Base-by-base conservation (phyloP, 208 protist species). In the Acanthamoeba triangularis region DNA sequence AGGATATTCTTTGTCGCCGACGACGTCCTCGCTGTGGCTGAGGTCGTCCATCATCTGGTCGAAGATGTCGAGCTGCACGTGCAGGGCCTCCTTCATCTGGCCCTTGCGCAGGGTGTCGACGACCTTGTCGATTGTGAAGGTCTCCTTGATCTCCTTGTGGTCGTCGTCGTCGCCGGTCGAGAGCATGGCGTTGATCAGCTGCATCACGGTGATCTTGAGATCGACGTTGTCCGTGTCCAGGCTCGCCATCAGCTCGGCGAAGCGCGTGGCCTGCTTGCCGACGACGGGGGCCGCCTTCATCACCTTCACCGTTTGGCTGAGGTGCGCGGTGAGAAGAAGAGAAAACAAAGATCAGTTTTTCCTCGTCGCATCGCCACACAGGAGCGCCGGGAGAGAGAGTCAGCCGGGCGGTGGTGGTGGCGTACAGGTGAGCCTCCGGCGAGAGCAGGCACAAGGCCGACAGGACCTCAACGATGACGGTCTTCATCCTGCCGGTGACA, bases 151-250 rank as follows among this genome's bases (percentile, higher is more conserved):
- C 72, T 80, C 41, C 72, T 80, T 80, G 41, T 49, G 37, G 37
- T 80, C 72, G 37, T 80, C 72, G 30, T 49, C 41, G 30, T 80
- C 72, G 30, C 41, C 37, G 20, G 72, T 80, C 23, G 37, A 52
- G 72, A 80, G 72, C 72, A 80, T 80, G 72, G 72, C 72, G 72
- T 80, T 80, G 72, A 80, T 80, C n/a, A 80, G 41, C 72, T 80
- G 72, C 72, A 80, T 80, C 20, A 80, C 72, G 72, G 72, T 80
- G 72, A 80, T 49, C 72, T 80, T 80, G 37, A 80, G 41, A 49
- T 80, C 72, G 37, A 80, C 72, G 72, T 80, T 80, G 72, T 80
- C 72, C 72, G 30, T 80, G 72, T 80, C 72, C n/a, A 80, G 30
- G 72, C 72, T 41, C 16, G 30, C 41, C 72, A 80, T 49, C n/a